Evolutionary conservation across 2,329 filamentous ascomycete genomes (phyloP).

Genomic region (Tolypocladium ovalisporum): DNA sequence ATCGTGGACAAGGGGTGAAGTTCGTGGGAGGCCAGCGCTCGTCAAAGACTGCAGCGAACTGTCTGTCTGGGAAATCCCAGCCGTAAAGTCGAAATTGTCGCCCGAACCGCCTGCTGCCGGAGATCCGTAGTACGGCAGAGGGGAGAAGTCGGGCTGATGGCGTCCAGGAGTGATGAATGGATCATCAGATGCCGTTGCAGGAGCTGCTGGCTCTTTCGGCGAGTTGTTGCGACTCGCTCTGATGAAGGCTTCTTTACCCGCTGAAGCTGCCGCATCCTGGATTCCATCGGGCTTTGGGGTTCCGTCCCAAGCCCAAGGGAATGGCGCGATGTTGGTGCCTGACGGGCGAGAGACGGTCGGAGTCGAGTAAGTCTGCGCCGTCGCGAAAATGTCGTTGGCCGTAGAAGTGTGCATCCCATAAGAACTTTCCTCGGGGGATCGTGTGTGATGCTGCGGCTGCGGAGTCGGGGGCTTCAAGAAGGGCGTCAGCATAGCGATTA

Average conservation of each 20-base stretch:
- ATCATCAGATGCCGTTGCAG: conserved; percentile 14
- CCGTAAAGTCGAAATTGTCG: conserved; percentile 1
- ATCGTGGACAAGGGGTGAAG: conserved; percentile 20
- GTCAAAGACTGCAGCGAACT: conserved; percentile 24
- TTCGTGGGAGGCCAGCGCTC: conserved; percentile 13
- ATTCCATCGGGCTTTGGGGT: conserved; percentile 20
- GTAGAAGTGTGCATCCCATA: conserved; percentile 45
- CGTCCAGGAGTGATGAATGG: conserved; percentile 18
- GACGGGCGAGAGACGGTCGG: conserved; percentile 16
- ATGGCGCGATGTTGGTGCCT: conserved; percentile 22
- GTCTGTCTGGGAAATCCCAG: conserved; percentile 21
- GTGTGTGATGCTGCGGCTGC: conserved; percentile 19
- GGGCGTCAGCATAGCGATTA: conserved; percentile 37
- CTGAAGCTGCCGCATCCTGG: conserved; percentile 8
- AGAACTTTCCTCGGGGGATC: conserved; percentile 30
- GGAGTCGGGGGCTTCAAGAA: conserved; percentile 36
- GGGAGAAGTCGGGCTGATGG: conserved; percentile 1
- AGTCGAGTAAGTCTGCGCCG: conserved; percentile 21
- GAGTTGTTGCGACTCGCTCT: conserved; percentile 13
- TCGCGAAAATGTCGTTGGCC: conserved; percentile 38
- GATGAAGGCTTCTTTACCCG: conserved; percentile 16
- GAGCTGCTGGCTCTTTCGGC: conserved; percentile 7
- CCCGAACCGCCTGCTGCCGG: conserved; percentile 2
- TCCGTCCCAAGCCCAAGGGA: conserved; percentile 42
- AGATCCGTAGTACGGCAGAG: not conserved